Evolutionary conservation across 2,329 filamentous ascomycete genomes (phyloP), one percentile per base, ranked within the genome.

Genomic region (Penicillium sp.): DNA sequence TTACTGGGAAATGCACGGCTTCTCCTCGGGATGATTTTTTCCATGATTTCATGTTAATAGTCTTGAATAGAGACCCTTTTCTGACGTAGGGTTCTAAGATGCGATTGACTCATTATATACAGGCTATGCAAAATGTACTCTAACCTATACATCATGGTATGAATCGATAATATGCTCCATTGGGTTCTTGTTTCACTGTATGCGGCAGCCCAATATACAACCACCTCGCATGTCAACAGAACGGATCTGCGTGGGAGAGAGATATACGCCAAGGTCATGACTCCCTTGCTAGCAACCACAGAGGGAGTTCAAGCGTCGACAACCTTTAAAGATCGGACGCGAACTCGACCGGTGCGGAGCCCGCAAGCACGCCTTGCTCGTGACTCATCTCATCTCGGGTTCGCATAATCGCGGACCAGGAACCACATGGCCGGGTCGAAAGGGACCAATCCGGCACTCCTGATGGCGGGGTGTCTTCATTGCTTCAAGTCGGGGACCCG

Each of bases 401-500:
- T 60, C 62, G 59, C 59, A 58, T 61, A 55, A 66, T 67, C 67
- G 55, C 56, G 37, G 54, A 65, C 71, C 73, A 69, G 58, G 60
- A 60, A 66, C 67, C 64, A 65, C 63, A 71, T 69, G 72, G 73
- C 65, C 67, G 71, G 75, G 72, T 68, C 61, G 65, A 62, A 63
- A 63, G 55, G 68, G 75, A 77, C 76, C 75, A 78, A 76, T 78
- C 75, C 73, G 61, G 74, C 71, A 39, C 65, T 37, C 59, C 57
- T 58, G 22, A 15, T 15, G 31, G 22, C 20, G 52, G 49, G 59
- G 55, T 60, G 72, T 72, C 67, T 76, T 78, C 76, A 78, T 78
- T 78, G 76, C 71, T 78, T 61, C 76, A 73, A 78, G 76, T 76
- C 76, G 63, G 63, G 61, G 64, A 73, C 74, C 71, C 72, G 70